Conservation (phyloP, 805 yeast species). For the Starmerella floris region DNA sequence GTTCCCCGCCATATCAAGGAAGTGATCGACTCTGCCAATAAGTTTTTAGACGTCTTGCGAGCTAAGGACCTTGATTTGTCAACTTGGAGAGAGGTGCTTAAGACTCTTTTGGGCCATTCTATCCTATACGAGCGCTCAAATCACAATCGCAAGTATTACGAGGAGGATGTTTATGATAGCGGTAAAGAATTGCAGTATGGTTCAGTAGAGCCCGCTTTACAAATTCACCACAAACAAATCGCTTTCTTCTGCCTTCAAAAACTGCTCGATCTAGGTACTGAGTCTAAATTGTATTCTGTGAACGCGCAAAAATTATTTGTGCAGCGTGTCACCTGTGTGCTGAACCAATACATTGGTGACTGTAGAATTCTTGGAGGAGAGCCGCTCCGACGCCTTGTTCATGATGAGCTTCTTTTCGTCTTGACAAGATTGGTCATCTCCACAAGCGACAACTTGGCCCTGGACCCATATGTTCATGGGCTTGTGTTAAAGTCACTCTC, state of each 20-base stretch:
- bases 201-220: slow-evolving; percentile 40
- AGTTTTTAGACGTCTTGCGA: slow-evolving; percentile 22
- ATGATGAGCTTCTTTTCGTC: slow-evolving; percentile 39
- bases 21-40: slow-evolving; percentile 2
- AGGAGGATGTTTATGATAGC: slow-evolving; percentile 26
- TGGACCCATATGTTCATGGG: neutral
- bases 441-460: neutral
- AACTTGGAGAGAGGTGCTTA: slow-evolving; percentile 27
- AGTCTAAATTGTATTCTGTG: neutral
- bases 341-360: slow-evolving; percentile 54
- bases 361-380: slow-evolving; percentile 41
- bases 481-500: slow-evolving; percentile 12
- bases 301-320: slow-evolving; percentile 6
- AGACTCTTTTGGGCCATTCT: slow-evolving; percentile 44
- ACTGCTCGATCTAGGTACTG: slow-evolving; percentile 32
- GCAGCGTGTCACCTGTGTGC: slow-evolving; percentile 29
- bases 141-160: slow-evolving; percentile 24
- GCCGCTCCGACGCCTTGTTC: slow-evolving; percentile 58
- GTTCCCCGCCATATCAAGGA: slow-evolving; percentile 3
- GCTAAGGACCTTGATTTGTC: slow-evolving; percentile 27
- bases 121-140: slow-evolving; percentile 41
- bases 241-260: slow-evolving; percentile 46
- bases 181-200: slow-evolving; percentile 33
- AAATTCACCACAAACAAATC: slow-evolving; percentile 35
- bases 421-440: slow-evolving; percentile 15